These are phyloP conservation scores for Colletotrichum endophyticum DNA, from an alignment of 2,329 filamentous ascomycete genomes.

Conservation along the genomic window DNA sequence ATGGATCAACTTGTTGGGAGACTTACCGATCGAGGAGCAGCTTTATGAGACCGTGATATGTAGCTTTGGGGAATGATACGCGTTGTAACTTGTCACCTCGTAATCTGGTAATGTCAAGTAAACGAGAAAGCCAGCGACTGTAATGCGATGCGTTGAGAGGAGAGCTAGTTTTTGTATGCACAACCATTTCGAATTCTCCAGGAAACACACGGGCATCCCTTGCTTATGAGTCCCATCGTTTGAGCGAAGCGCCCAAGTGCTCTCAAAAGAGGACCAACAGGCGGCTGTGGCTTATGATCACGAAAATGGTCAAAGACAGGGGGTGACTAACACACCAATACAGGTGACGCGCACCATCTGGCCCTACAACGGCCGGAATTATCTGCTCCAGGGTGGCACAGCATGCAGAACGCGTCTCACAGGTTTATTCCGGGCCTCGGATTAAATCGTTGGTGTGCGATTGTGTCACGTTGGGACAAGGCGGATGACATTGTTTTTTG, in stretches of 20 bases:
- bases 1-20: neutral
- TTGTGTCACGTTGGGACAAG: neutral
- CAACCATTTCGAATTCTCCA: fast-evolving
- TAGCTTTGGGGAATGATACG: too few relatives aligned
- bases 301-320: neutral
- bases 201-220: neutral
- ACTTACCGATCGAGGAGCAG: neutral
- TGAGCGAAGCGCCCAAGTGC: neutral
- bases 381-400: neutral
- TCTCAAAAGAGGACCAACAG: neutral
- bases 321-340: neutral
- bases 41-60: neutral
- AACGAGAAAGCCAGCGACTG: neutral
- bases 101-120: fast-evolving
- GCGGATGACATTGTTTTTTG: neutral
- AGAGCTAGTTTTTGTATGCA: neutral
- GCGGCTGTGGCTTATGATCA: neutral
- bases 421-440: neutral
- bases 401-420: slow-evolving; percentile 2
- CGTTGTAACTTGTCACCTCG: neutral
- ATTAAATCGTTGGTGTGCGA: neutral
- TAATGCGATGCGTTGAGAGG: neutral
- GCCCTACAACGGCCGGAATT: neutral
- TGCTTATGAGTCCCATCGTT: neutral
- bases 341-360: neutral